Evolutionary conservation across 2,329 filamentous ascomycete species (phyloP).

Genomic region (Ascochyta clinopodiicola): DNA sequence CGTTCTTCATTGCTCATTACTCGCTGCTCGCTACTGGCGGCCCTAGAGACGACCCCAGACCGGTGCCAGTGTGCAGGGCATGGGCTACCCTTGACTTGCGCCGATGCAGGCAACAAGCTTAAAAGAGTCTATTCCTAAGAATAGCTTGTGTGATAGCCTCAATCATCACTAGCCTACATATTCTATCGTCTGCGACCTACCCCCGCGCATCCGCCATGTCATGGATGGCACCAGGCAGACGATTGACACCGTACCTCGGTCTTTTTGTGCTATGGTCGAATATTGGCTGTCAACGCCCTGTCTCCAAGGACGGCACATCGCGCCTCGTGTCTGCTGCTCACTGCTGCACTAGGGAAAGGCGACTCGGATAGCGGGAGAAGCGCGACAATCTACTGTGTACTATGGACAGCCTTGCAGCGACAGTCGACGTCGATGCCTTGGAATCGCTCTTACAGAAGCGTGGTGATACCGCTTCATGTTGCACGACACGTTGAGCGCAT

Average conservation of each 20-base stretch:
- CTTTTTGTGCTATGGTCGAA: slow-evolving; percentile 6
- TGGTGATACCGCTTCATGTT: slow-evolving; percentile 5
- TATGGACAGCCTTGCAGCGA: not conserved
- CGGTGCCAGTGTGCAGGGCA: slow-evolving; percentile 13
- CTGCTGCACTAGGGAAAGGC: slow-evolving; percentile 20
- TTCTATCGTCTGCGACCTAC: slow-evolving; percentile 39
- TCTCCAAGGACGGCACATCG: slow-evolving; percentile 28
- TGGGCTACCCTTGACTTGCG: slow-evolving; percentile 7
- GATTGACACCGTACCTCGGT: slow-evolving; percentile 30
- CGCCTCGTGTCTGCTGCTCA: slow-evolving; percentile 39
- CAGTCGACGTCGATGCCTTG: slow-evolving; percentile 15
- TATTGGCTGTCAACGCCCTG: slow-evolving; percentile 23
- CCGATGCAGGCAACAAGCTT: slow-evolving; percentile 28
- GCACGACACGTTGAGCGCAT: slow-evolving; percentile 15
- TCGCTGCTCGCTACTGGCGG: not conserved
- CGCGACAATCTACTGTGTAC: not conserved
- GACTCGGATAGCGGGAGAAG: slow-evolving; percentile 13
- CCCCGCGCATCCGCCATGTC: slow-evolving; percentile 28
- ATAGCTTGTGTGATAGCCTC: slow-evolving; percentile 28
- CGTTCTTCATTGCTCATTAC: too few species aligned
- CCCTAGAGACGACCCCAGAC: slow-evolving; percentile 29
- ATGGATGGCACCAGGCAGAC: slow-evolving; percentile 9
- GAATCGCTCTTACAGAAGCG: slow-evolving; percentile 4
- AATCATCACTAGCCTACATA: slow-evolving; percentile 23
- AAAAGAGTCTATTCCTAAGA: slow-evolving; percentile 44